phyloP scores from a whole-genome alignment of 257 asterid species.

The Gardenia jasminoides region DNA sequence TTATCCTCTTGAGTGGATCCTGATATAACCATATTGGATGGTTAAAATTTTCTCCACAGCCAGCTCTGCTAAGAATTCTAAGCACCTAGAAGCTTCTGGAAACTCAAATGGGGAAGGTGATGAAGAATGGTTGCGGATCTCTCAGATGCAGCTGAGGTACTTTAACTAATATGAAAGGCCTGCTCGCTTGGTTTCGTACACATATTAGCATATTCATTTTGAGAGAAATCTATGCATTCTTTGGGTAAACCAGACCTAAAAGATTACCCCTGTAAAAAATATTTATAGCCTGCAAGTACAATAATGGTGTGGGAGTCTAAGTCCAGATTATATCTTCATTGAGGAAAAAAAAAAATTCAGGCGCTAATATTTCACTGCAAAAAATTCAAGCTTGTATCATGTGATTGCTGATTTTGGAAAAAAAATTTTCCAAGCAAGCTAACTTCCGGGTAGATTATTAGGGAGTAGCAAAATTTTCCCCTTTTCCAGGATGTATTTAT shows the following conservation, averaged over 20 bases:
- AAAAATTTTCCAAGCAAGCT: constrained; percentile 12
- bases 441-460: neutral
- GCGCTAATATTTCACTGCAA: neutral
- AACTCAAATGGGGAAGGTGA: constrained; percentile 49
- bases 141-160: constrained; percentile 79
- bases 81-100: constrained; percentile 42
- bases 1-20: constrained; percentile 11
- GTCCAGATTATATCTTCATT: too few species aligned
- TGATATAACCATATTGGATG: constrained; percentile 11
- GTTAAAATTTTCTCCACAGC: constrained; percentile 32
- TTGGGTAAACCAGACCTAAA: neutral
- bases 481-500: neutral
- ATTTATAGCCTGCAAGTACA: neutral
- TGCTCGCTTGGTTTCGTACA: neutral
- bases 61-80: constrained; percentile 27
- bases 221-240: neutral
- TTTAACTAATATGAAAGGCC: neutral
- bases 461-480: neutral
- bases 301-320: neutral
- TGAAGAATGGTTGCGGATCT: constrained; percentile 71
- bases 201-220: neutral
- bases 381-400: too few species aligned
- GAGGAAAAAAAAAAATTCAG: too few species aligned
- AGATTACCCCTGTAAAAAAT: neutral
- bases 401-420: constrained; percentile 1